phyloP scores from a whole-genome alignment of 495 filamentous ascomycete genomes.

The Xylaria palmicola region DNA sequence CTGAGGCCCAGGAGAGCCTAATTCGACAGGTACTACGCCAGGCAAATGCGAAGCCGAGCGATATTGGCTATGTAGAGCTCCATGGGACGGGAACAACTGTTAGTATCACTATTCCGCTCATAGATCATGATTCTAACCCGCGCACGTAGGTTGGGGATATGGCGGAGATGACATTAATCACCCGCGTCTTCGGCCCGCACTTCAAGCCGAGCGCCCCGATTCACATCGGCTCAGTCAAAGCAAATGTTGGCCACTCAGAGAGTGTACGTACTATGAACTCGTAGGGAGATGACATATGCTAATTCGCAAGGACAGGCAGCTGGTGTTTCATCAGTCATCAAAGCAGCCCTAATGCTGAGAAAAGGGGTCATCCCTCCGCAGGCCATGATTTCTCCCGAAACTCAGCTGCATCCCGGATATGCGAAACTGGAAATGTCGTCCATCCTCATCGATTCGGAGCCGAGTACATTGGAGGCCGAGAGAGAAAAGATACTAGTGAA shows the following conservation, averaged over 20 bases:
- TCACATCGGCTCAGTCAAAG: slow-evolving; percentile 69
- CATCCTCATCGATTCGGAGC: slow-evolving; percentile 51
- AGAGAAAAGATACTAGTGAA: slow-evolving; percentile 48
- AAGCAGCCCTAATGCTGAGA: slow-evolving; percentile 71
- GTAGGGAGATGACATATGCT: neutral
- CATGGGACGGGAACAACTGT: slow-evolving; percentile 70
- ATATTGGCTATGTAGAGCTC: slow-evolving; percentile 67
- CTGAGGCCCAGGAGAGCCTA: slow-evolving; percentile 58
- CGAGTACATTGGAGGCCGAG: slow-evolving; percentile 50
- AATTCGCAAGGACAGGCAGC: slow-evolving; percentile 59
- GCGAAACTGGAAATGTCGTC: slow-evolving; percentile 61
- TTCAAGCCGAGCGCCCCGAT: slow-evolving; percentile 60
- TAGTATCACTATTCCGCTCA: slow-evolving; percentile 43
- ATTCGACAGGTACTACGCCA: slow-evolving; percentile 58
- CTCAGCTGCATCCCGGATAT: slow-evolving; percentile 61
- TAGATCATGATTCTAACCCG: neutral
- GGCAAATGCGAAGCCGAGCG: slow-evolving; percentile 56
- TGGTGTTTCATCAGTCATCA: slow-evolving; percentile 69
- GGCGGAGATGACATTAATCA: slow-evolving; percentile 62
- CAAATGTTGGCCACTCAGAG: slow-evolving; percentile 67
- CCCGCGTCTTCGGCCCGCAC: slow-evolving; percentile 61
- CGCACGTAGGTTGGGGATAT: slow-evolving; percentile 54
- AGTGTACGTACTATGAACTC: neutral
- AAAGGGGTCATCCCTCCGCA: slow-evolving; percentile 69
- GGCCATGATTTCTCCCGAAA: slow-evolving; percentile 70